Evolutionary conservation across 2,329 filamentous ascomycete genomes (phyloP), one percentile per base, ranked within the genome.

Genomic region (Claviceps cyperi): DNA sequence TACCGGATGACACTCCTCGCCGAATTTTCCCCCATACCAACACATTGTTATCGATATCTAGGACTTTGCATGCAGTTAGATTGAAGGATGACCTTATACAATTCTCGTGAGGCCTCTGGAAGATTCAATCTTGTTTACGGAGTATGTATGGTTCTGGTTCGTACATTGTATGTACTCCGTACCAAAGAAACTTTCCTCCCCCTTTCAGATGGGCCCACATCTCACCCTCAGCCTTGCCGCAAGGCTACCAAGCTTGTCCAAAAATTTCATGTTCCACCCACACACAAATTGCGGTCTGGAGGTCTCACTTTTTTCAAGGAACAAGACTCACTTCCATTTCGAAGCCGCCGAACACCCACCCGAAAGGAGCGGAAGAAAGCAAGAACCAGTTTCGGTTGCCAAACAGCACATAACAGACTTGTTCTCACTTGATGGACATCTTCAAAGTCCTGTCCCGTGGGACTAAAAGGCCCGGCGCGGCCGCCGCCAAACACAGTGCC

Each of bases 381-480:
- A 41, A 43, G 21, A 24, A 43, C 13, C 28, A 43, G 39, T 21
- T 22, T 9, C 9, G 19, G 11, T 13, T 21, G 11, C 19, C 3
- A 19, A 49, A 32, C 6, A 37, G 32, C 44, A 5, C 38, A n/a
- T 11, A 39, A 35, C 14, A 44, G 15, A 24, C 6, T 44, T 4
- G 17, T 32, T 5, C 7, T 24, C 37, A 51, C 19, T 5, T 14
- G 17, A 86, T 86, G 83, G 83, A 89, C 66, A 80, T 87, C 50
- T 71, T 87, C 60, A 86, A 81, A 59, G 69, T 89, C 35, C 70
- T 89, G 52, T 86, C 84, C 37, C 76, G 84, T 47, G 83, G 83
- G 51, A 80, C 79, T 3, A 86, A 84, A 54, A 72, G 72, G 58
- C 19, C 39, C 9, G 28, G 28, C 28, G 39, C 37, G 7, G 68